Conservation (phyloP, 2,329 filamentous ascomycete species). For the Beauveria sp. region DNA sequence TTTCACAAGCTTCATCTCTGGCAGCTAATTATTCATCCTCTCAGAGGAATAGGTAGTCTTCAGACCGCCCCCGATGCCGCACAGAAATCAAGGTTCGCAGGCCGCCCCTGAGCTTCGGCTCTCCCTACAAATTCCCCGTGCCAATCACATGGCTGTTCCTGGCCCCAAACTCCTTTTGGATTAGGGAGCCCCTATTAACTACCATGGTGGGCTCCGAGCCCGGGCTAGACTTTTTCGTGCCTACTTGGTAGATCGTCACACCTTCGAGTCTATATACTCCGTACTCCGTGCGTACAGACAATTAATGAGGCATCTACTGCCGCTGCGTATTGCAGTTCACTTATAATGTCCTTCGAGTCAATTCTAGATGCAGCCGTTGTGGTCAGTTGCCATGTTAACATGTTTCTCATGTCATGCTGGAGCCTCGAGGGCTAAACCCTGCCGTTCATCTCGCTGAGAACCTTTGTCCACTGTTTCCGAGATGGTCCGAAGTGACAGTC, state of each 20-base stretch:
- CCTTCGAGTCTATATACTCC: neutral
- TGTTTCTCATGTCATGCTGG: neutral
- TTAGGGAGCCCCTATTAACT: neutral
- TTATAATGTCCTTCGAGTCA: too few relatives aligned
- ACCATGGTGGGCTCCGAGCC: neutral
- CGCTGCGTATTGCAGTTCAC: too few relatives aligned
- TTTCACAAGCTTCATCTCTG: neutral
- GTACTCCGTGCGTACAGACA: too few relatives aligned
- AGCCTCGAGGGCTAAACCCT: neutral
- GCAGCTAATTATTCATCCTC: neutral
- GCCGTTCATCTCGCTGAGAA: neutral
- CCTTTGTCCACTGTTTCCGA: neutral
- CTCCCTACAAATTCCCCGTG: conserved; percentile 11
- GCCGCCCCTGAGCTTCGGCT: conserved; percentile 9
- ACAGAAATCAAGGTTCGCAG: neutral
- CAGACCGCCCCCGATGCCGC: neutral
- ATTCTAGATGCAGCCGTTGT: too few relatives aligned
- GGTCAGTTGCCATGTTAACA: neutral
- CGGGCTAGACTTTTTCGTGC: neutral
- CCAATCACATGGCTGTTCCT: conserved; percentile 16
- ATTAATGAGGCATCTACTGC: too few relatives aligned
- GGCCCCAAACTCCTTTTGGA: conserved; percentile 9
- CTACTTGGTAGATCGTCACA: too few relatives aligned
- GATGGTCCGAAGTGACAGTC: neutral
- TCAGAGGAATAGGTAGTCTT: neutral